Base-by-base conservation (phyloP, 1,284 basidiomycete species). In the Moesziomyces globuligerus region DNA sequence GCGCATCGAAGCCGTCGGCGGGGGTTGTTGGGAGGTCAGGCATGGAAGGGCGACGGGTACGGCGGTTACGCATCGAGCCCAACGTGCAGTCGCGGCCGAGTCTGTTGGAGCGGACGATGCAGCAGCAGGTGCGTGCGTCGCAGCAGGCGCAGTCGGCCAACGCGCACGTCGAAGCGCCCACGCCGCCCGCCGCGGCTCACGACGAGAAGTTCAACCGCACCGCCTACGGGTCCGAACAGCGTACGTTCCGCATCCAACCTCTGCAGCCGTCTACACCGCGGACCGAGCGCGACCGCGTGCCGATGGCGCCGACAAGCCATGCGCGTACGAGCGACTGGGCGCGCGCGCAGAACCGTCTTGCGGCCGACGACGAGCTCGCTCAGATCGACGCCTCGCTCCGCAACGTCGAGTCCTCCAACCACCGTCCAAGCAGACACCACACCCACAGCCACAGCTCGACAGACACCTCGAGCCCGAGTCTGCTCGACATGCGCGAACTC, bases 311-410 rank as follows among this genome's bases (percentile, higher is more conserved):
- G 4, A 47, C 55, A 7, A 66, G 55, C 24, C 55, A 58, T 25
- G 51, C 55, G 24, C 46, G 58, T 7, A 66, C 64, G 20, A 66
- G 64, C 48, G 48, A 59, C 32, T 66, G 64, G 64, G 64, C 64
- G 21, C 64, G 56, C 15, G 64, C 42, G 23, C 64, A 66, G 39
- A 52, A 6, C 25, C 24, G 47, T 8, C 32, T 55, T 10, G 41
- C 56, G 6, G 13, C 11, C 15, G 4, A 34, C 32, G 15, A 17
- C 15, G 13, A 34, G 20, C 25, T 43, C 56, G 25, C 36, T 48
- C 1, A 15, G 32, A 17, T 34, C 32, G 32, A 34, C 6, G 34
- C 13, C 26, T 48, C 21, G 41, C 38, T 18, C 34, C 26, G n/a
- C n/a, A n/a, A n/a, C n/a, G n/a, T n/a, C n/a, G n/a, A n/a, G n/a